These are phyloP conservation scores for Microbotryum intermedium DNA, from an alignment of 1,284 basidiomycete species.

Conservation along the genomic window DNA sequence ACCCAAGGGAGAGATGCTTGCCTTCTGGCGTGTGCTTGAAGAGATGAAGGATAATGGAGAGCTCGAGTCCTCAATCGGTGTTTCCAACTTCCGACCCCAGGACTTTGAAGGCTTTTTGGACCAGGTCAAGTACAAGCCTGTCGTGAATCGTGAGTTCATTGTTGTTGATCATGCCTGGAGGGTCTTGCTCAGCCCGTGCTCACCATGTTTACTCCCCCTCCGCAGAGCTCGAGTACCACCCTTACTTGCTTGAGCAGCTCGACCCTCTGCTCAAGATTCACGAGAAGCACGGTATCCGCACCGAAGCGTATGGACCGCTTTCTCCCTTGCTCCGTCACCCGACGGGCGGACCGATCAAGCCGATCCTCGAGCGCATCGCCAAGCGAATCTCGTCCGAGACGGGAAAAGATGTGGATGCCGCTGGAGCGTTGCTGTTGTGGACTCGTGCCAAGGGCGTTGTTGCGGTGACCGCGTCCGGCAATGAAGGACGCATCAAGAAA, in stretches of 20 bases:
- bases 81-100: constrained; percentile 33
- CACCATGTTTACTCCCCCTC: background rate
- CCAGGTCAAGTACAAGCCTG: constrained; percentile 29
- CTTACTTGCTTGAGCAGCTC: constrained; percentile 28
- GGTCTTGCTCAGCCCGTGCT: background rate
- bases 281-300: constrained; percentile 27
- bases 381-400: constrained; percentile 35
- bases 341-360: constrained; percentile 52
- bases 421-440: constrained; percentile 57
- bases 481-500: constrained; percentile 57
- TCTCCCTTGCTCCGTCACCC: constrained; percentile 38
- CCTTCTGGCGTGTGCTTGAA: constrained; percentile 32
- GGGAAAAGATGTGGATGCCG: constrained; percentile 47
- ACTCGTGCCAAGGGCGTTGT: constrained; percentile 49
- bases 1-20: constrained; percentile 23
- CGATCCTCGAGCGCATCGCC: constrained; percentile 48
- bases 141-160: constrained; percentile 23
- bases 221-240: constrained; percentile 31
- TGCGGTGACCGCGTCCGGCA: constrained; percentile 68
- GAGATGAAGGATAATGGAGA: constrained; percentile 31
- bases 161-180: too few relatives aligned
- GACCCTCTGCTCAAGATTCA: constrained; percentile 28
- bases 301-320: constrained; percentile 51
- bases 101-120: constrained; percentile 28
- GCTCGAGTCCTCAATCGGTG: constrained; percentile 29